Base-by-base conservation (phyloP, 768 basidiomycete species). In the Amanita muscaria region DNA sequence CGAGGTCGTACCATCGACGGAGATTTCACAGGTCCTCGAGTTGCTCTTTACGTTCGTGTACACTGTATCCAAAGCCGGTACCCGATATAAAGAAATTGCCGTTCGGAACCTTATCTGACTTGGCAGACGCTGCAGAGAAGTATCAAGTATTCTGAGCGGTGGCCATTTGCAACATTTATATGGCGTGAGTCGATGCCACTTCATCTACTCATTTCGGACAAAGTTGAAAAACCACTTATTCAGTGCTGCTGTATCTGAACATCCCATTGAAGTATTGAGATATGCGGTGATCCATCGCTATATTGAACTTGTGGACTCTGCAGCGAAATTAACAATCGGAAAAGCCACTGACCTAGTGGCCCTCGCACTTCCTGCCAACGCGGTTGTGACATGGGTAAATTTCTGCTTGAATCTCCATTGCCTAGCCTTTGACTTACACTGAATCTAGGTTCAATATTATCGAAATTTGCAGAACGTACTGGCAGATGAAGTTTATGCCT, bases 1-100 rank as follows among this genome's bases (percentile, higher is more conserved):
- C 18, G 48, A 40, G 10, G 4, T 48, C 32, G 40, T 52, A 5
- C 19, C 4, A 15, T 25, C 53, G 23, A 22, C 43, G 2, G 54
- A 55, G 23, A 12, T 6, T 6, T 34, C 53, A n/a, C n/a, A n/a
- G n/a, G n/a, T n/a, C n/a, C n/a, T n/a, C n/a, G n/a, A 5, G 37
- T 24, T 51, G 15, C 53, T 55, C 19, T 49, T 55, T 27, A 25
- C 6, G 11, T 55, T 49, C 32, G 22, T n/a, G n/a, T n/a, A n/a
- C n/a, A n/a, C n/a, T 51, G 19, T 49, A 49, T 19, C 51, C 51
- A 10, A 15, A 15, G 18, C 32, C 16, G 9, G 35, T 36, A 5
- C 51, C 49, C 4, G 27, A 27, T 8, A 7, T 52, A 8, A 40
- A 37, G n/a, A 34, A 36, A 9, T 15, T 50, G 8, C 11, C 15